Conservation (phyloP, 768 basidiomycete genomes). For the Rickenella mellea region DNA sequence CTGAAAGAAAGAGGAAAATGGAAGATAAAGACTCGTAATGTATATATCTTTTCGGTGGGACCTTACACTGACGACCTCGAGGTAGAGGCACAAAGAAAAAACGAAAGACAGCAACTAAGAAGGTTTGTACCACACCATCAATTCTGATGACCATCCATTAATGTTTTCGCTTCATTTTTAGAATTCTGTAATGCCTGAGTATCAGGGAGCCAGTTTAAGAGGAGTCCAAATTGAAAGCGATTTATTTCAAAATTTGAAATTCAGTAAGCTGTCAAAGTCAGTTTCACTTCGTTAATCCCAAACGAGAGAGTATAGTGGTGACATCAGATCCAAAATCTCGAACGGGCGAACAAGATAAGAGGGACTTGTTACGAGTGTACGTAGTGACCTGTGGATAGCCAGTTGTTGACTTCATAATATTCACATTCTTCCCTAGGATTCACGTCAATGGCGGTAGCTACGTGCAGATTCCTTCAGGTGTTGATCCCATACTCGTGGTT, state of each 20-base stretch:
- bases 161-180: conserved; percentile 15
- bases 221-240: conserved; percentile 50
- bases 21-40: conserved; percentile 46
- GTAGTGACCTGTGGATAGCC: conserved; percentile 13
- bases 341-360: conserved; percentile 60
- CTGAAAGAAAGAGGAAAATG: conserved; percentile 69
- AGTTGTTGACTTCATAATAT: too few relatives aligned
- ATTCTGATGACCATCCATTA: background rate
- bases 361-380: conserved; percentile 58
- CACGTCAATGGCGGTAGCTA: conserved; percentile 59
- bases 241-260: conserved; percentile 67
- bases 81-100: conserved; percentile 43
- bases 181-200: conserved; percentile 55
- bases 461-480: conserved; percentile 48
- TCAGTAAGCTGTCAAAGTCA: conserved; percentile 43
- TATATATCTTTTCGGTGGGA: background rate
- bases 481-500: conserved; percentile 45
- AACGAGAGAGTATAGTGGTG: conserved; percentile 50
- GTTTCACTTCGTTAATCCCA: conserved; percentile 12
- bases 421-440: background rate
- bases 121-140: conserved; percentile 24
- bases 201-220: conserved; percentile 53
- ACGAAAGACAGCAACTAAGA: conserved; percentile 40
- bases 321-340: conserved; percentile 65
- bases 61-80: background rate